A percentile compares a stretch with the other conserved stretches of the same genome.
Conservation (phyloP, 495 filamentous ascomycete genomes). For the Hypomontagnella submonticulosa region DNA sequence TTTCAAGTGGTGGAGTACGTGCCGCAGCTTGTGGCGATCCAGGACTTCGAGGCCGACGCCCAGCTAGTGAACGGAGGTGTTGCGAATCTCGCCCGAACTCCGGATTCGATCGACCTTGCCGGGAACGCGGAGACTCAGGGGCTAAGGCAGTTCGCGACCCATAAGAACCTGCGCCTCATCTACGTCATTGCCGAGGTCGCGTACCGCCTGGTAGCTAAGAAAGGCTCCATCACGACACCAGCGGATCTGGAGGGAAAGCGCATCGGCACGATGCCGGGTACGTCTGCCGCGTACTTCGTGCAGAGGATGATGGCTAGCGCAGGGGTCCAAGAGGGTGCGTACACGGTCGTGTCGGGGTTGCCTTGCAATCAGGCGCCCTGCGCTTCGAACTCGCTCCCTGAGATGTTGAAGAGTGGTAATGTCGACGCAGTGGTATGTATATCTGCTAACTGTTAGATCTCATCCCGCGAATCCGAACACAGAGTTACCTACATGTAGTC, state of each 20-base stretch:
- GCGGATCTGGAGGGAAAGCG: slow-evolving; percentile 57
- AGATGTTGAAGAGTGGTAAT: slow-evolving; percentile 45
- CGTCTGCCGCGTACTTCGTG: slow-evolving; percentile 56
- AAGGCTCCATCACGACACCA: slow-evolving; percentile 45
- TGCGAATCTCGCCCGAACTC: slow-evolving; percentile 45
- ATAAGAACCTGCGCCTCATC: slow-evolving; percentile 56
- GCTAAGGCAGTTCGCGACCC: slow-evolving; percentile 51
- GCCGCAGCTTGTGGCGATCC: no score
- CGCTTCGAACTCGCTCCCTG: slow-evolving; percentile 50
- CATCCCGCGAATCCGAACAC: no score
- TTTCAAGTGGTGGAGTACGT: no score
- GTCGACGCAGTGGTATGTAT: slow-evolving; percentile 57
- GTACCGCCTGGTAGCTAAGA: slow-evolving; percentile 59
- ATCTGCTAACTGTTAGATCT: no score
- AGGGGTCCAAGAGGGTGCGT: slow-evolving; percentile 48
- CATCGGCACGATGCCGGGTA: slow-evolving; percentile 53
- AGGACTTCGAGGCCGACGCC: no score
- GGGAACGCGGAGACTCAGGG: slow-evolving; percentile 61
- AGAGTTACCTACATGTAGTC: no score
- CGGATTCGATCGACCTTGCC: slow-evolving; percentile 40
- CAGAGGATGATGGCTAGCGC: slow-evolving; percentile 49
- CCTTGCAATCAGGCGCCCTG: slow-evolving; percentile 55
- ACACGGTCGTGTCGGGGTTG: slow-evolving; percentile 49
- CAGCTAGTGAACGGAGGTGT: slow-evolving; percentile 47
- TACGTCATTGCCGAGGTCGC: slow-evolving; percentile 54